Percentiles rank a stretch among this genome's conserved stretches.
Conservation (phyloP, 163 green algal species). For the Chlorella variabilis region DNA sequence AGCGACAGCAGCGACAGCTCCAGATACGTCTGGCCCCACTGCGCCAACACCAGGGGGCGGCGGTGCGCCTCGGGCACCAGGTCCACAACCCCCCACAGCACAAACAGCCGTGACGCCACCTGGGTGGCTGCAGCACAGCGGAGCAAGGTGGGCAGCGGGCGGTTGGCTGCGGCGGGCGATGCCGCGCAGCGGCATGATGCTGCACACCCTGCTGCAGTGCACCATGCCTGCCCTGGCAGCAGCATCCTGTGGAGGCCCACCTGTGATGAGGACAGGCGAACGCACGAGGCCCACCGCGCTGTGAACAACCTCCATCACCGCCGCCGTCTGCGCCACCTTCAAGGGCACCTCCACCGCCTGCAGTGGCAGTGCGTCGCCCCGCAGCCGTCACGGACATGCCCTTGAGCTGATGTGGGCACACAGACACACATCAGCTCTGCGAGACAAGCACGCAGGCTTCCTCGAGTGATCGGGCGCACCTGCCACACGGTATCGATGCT, state of each 20-base stretch:
- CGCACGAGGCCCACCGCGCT: constrained; percentile 78
- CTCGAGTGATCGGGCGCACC: neutral
- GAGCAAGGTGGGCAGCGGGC: neutral
- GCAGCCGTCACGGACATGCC: neutral
- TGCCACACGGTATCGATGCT: constrained; percentile 18
- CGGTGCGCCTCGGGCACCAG: constrained; percentile 54
- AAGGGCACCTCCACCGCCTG: constrained; percentile 73
- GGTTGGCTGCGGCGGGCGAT: no score
- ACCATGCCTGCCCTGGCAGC: no score
- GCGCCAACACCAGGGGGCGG: constrained; percentile 13
- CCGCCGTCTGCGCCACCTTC: constrained; percentile 85
- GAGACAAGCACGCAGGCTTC: neutral
- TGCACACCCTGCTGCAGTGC: no score
- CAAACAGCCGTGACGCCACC: constrained; percentile 79
- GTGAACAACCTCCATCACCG: constrained; percentile 88
- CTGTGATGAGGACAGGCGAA: constrained; percentile 84
- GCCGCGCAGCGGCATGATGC: no score
- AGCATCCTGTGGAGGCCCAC: no score
- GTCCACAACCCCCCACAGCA: constrained; percentile 85
- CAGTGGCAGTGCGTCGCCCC: neutral
- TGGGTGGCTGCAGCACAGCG: constrained; percentile 71
- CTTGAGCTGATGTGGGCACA: no score
- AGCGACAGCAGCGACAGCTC: constrained; percentile 78
- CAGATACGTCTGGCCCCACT: constrained; percentile 28
- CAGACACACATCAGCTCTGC: no score